Percentiles rank a stretch among this genome's conserved stretches.
Conservation (phyloP, 495 filamentous ascomycete species). For the Aspergillus mulundensis region DNA sequence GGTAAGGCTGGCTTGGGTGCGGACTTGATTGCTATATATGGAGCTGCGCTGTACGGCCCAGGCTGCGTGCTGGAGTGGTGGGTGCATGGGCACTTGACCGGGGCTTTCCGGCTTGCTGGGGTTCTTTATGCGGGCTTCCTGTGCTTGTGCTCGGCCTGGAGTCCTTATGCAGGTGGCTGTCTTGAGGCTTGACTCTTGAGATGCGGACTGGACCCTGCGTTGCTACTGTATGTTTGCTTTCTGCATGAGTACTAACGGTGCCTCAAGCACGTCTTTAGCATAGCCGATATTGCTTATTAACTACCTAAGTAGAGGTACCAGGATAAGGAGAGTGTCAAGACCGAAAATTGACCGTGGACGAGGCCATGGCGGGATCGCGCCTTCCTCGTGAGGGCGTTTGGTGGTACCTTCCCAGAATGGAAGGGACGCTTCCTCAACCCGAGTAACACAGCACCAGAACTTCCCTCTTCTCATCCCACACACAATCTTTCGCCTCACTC, state of each 20-base stretch:
- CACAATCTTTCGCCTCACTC: neutral
- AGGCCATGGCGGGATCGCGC: neutral
- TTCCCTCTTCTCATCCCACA: neutral
- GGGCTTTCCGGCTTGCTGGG: neutral
- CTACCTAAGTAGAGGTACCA: too few species aligned
- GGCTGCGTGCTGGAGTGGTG: too few species aligned
- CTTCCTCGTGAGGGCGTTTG: neutral
- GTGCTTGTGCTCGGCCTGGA: neutral
- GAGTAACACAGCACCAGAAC: slow-evolving; percentile 12
- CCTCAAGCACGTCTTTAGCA: too few species aligned
- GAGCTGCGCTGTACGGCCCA: neutral
- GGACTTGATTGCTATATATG: neutral
- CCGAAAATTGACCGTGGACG: neutral
- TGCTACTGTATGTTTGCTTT: neutral
- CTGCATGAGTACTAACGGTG: neutral
- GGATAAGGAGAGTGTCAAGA: neutral
- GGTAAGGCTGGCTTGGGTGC: neutral
- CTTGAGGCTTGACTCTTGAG: too few species aligned
- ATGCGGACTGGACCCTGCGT: neutral
- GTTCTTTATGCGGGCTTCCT: neutral
- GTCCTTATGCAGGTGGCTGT: neutral
- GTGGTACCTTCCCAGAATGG: slow-evolving; percentile 16
- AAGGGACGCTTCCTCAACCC: neutral
- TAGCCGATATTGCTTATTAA: neutral
- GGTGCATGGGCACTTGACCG: neutral